Evolutionary conservation across 2,329 filamentous ascomycete genomes (phyloP), one percentile per base, ranked within the genome.

Genomic region (Epichloe gansuensis): DNA sequence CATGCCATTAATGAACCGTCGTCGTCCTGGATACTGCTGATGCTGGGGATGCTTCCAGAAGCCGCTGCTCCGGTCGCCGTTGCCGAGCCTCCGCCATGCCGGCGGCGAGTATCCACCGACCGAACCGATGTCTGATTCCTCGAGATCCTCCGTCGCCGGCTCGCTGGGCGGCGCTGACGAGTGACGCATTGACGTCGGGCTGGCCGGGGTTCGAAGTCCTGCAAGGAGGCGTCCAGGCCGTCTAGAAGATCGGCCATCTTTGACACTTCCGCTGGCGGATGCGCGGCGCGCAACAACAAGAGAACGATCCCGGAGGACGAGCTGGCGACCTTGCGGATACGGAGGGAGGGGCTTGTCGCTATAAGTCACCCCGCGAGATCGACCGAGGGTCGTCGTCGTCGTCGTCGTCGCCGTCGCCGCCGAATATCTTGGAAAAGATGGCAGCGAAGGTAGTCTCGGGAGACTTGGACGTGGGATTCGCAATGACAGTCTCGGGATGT

Each of bases 81-180:
- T 81, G 70, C 72, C 75, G 67, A 81, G 76, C 58, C 77, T 76
- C 63, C 76, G 73, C 78, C 78, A 82, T 47, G 78, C 78, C 57
- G 78, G 78, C 53, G 78, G 78, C 62, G 75, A 80, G 70, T 77
- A 82, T 56, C 77, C 77, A 73, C 76, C 76, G 61, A 58, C 72
- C 63, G 77, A 81, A 62, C 57, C 68, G 60, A 58, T 63, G 59
- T 72, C 75, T 68, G 67, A 71, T 43, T 69, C 74, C 69, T 72
- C 72, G 66, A 62, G 64, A 55, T 68, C 64, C 57, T 67, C 67
- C 56, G 60, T 63, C 51, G 67, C 62, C 53, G 62, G 55, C 55
- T 66, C 67, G 67, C 65, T 68, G 60, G 59, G 64, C 49, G 59
- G 61, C 44, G 59, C 61, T 56, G 58, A 58, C 52, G 66, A 68